phyloP scores from a whole-genome alignment of 202 grass and related monocot genomes.

The Eragrostis tef region DNA sequence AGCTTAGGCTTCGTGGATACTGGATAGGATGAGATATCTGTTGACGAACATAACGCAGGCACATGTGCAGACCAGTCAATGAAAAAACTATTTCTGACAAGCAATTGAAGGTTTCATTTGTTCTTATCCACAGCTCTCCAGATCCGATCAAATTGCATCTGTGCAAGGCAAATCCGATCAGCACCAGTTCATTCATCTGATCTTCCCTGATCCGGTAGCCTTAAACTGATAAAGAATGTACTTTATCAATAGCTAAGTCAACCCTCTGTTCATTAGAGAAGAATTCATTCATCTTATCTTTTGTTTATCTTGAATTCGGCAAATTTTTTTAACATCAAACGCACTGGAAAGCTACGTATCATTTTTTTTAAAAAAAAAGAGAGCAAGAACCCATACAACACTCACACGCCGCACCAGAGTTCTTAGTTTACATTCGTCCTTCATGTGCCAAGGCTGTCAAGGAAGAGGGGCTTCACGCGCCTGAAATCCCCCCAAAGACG shows the following conservation, averaged over 20 bases:
- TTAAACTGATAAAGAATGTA: neutral
- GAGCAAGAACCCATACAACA: too few species aligned
- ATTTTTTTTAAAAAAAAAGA: too few species aligned
- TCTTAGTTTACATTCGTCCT: too few species aligned
- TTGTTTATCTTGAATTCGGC: neutral
- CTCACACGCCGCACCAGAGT: too few species aligned
- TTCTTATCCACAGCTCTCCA: constrained; percentile 39
- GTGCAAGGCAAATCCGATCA: constrained; percentile 19
- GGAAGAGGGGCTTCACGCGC: too few species aligned
- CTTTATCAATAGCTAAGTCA: neutral
- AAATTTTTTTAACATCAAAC: too few species aligned
- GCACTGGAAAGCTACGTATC: too few species aligned
- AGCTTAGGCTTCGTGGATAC: neutral
- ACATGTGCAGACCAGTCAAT: constrained; percentile 25
- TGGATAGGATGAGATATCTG: neutral
- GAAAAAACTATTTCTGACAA: neutral
- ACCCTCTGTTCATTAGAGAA: constrained; percentile 17
- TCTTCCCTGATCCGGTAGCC: neutral
- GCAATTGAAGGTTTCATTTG: too few species aligned
- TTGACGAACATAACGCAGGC: constrained; percentile 24
- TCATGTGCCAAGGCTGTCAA: too few species aligned
- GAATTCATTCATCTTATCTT: too few species aligned
- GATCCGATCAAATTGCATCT: constrained; percentile 21
- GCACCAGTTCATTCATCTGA: constrained; percentile 1
- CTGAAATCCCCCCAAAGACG: too few species aligned